Conservation (phyloP, 805 yeast genomes). For the Saccharomyces jurei region DNA sequence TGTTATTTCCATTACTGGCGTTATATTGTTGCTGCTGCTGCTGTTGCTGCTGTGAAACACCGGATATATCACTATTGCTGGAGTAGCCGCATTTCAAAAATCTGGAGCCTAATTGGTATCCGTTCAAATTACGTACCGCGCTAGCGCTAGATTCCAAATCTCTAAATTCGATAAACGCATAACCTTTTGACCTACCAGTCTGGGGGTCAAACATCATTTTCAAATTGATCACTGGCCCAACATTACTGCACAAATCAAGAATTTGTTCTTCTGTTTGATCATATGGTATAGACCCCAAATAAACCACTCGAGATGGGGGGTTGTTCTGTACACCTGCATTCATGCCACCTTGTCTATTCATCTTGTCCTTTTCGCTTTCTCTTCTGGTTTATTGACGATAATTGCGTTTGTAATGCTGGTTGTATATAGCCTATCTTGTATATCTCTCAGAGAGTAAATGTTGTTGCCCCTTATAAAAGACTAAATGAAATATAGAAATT, state of each 20-base stretch:
- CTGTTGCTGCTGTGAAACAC: constrained; percentile 6
- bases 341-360: constrained; percentile 10
- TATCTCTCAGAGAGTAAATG: not conserved
- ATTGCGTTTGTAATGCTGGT: not conserved
- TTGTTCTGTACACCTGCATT: constrained; percentile 15
- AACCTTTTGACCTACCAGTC: constrained; percentile 87
- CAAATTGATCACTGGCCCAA: constrained; percentile 76
- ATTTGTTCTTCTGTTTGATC: constrained; percentile 93
- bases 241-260: constrained; percentile 73
- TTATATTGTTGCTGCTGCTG: not conserved
- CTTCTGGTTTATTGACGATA: too few relatives aligned
- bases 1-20: not conserved
- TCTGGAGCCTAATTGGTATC: constrained; percentile 66
- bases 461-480: not conserved
- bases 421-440: not conserved
- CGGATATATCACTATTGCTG: constrained; percentile 37
- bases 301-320: constrained; percentile 42
- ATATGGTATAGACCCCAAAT: constrained; percentile 82
- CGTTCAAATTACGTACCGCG: constrained; percentile 82
- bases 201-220: constrained; percentile 77
- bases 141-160: constrained; percentile 83
- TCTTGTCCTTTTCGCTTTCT: not conserved
- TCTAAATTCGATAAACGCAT: constrained; percentile 75
- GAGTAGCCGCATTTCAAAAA: constrained; percentile 68
- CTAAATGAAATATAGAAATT: not conserved